Evolutionary conservation across 345 rosid genomes (phyloP).

Genomic region (Hibiscus tridactylites): DNA sequence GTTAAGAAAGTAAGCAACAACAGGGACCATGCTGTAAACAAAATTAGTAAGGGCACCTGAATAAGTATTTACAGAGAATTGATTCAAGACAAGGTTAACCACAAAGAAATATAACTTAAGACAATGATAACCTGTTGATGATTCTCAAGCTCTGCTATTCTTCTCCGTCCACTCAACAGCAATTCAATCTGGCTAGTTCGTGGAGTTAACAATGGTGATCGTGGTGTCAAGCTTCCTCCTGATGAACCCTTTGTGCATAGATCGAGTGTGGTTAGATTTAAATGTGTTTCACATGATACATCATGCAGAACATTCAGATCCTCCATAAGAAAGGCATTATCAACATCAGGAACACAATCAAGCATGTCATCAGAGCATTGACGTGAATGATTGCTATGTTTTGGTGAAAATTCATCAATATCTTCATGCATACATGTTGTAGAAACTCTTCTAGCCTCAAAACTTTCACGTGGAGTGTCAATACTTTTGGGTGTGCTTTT

Average conservation of each 20-base stretch:
- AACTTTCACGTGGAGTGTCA: constrained; percentile 43
- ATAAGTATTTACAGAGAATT: not conserved
- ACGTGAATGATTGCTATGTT: constrained; percentile 23
- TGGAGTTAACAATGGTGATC: constrained; percentile 71
- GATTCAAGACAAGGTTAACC: not conserved
- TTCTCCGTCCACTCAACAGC: constrained; percentile 60
- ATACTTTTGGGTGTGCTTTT: constrained; percentile 44
- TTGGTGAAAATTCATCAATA: constrained; percentile 36
- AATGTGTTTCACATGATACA: constrained; percentile 34
- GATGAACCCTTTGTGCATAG: constrained; percentile 42
- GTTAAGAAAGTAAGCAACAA: not conserved
- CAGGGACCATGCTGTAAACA: not conserved
- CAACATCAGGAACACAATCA: constrained; percentile 49
- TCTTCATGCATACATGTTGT: constrained; percentile 33
- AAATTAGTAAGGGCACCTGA: not conserved
- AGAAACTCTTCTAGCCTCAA: constrained; percentile 30
- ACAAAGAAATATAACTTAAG: not conserved
- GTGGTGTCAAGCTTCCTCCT: constrained; percentile 80
- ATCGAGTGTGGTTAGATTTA: constrained; percentile 23
- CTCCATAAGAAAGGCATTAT: constrained; percentile 40
- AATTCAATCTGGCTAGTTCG: constrained; percentile 69
- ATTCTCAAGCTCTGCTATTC: constrained; percentile 75
- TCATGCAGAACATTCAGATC: constrained; percentile 38
- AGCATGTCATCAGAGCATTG: constrained; percentile 52
- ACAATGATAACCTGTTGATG: constrained; percentile 54